phyloP scores from a whole-genome alignment of 768 basidiomycete genomes.

The Cystofilobasidium bisporidii region DNA sequence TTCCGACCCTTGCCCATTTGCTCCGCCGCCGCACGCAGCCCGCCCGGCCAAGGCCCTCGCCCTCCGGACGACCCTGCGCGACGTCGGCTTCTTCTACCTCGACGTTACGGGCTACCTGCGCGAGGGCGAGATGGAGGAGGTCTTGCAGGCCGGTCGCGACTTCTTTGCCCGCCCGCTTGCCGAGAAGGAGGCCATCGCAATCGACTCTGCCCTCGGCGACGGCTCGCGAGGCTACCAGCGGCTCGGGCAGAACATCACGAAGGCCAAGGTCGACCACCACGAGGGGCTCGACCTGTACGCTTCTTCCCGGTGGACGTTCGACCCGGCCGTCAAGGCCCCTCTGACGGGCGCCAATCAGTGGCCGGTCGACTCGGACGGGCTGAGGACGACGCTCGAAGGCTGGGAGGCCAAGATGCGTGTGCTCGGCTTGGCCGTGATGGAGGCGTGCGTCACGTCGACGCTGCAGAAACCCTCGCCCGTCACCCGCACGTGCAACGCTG shows the following conservation, averaged over 20 bases:
- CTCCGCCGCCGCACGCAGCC: neutral
- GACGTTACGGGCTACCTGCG: constrained; percentile 56
- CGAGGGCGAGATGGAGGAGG: constrained; percentile 54
- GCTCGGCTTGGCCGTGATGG: constrained; percentile 72
- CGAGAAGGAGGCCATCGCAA: constrained; percentile 66
- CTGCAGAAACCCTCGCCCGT: no score
- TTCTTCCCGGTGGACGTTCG: neutral
- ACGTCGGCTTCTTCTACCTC: constrained; percentile 80
- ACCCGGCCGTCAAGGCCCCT: constrained; percentile 9
- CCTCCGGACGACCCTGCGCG: constrained; percentile 61
- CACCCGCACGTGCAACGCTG: no score
- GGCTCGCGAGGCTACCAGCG: constrained; percentile 67
- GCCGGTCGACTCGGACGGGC: constrained; percentile 52
- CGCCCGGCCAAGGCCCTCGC: constrained; percentile 37
- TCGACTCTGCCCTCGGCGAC: constrained; percentile 53
- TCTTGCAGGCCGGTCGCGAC: constrained; percentile 54
- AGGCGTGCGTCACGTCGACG: no score
- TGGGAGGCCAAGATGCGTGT: constrained; percentile 82
- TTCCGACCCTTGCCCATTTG: neutral
- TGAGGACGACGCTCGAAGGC: constrained; percentile 54
- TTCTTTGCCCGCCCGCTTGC: constrained; percentile 66
- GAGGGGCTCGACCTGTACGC: constrained; percentile 26
- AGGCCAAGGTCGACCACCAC: constrained; percentile 59
- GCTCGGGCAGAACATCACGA: constrained; percentile 75
- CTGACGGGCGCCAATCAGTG: constrained; percentile 68